Conservation (phyloP, 176 grass and related monocot species). For the Zea luxurians region DNA sequence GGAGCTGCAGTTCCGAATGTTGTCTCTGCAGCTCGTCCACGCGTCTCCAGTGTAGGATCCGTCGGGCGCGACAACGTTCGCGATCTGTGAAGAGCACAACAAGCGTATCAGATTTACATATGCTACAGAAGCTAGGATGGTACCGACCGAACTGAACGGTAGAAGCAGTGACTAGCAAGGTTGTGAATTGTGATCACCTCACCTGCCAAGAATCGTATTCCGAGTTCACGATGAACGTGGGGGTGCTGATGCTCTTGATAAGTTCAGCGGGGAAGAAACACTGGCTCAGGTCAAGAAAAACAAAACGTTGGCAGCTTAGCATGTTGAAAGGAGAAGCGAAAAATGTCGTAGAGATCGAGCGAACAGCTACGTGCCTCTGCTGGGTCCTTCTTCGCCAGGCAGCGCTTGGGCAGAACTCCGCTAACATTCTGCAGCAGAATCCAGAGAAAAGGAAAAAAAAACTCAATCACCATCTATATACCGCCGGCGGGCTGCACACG, state of each 20-base stretch:
- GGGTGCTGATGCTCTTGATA: constrained; percentile 53
- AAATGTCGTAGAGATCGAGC: neutral
- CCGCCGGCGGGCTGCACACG: neutral
- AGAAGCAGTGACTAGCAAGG: neutral
- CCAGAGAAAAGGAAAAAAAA: neutral
- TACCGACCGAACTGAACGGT: neutral
- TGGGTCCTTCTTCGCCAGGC: constrained; percentile 41
- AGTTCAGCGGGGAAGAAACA: constrained; percentile 66
- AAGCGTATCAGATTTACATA: neutral
- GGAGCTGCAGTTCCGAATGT: constrained; percentile 47
- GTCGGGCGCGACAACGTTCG: constrained; percentile 35
- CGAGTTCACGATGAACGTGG: constrained; percentile 64
- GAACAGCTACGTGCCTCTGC: constrained; percentile 17
- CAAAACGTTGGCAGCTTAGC: neutral
- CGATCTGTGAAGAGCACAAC: constrained; percentile 2
- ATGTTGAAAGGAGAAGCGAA: neutral
- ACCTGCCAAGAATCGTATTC: constrained; percentile 71
- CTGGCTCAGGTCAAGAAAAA: neutral
- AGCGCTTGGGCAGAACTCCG: constrained; percentile 52
- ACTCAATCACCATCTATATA: neutral
- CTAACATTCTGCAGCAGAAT: constrained; percentile 48
- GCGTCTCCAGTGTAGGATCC: constrained; percentile 32
- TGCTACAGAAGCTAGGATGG: neutral
- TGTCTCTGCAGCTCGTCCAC: constrained; percentile 46
- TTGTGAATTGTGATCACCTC: constrained; percentile 40